Base-by-base conservation (phyloP, 2,329 filamentous ascomycete species). In the Dothidotthia symphoricarpi region DNA sequence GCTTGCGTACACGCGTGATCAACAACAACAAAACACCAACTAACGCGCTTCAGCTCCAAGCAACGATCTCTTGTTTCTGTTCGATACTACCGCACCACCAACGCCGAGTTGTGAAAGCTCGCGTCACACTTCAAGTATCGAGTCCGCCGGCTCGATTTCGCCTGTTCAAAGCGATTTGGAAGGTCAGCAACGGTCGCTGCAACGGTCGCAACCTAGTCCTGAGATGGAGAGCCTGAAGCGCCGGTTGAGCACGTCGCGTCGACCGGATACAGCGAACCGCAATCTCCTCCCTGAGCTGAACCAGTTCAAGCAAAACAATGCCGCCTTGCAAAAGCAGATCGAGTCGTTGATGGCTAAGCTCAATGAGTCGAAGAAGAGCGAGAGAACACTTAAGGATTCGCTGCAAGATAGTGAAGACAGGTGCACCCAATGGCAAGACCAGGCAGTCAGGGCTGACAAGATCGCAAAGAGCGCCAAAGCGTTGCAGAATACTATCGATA, bases 191-290 rank as follows among this genome's bases (percentile, higher is more conserved):
- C 42, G 50, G 16, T 50, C 60, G 7, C 53, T 51, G 4, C 51
- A 49, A 13, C 35, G 34, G 4, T 37, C 41, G 16, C 36, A 40
- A 14, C 51, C 61, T 29, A 60, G 47, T 10, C 38, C 56, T 7
- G 67, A 69, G 31, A 61, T 67, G 48, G 61, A 69, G 38, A 60
- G 49, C 22, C 45, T 71, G 34, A 67, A 67, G 39, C 64, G 62
- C 22, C 69, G 66, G 39, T 46, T 70, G 16, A 66, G 60, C 39
- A 45, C 57, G 6, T 59, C 58, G 10, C 52, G 55, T 26, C 58
- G 60, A 31, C 57, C 57, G 6, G 59, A 68, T n/a, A 57, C 55
- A 6, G 59, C 57, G 13, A 56, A 57, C 22, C 55, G 60, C 16
- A 64, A 68, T 24, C 41, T 63, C 6, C 53, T 65, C 10, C 62